phyloP scores from a whole-genome alignment of 2,329 filamentous ascomycete species.

The Emmonsiellopsis sp. region DNA sequence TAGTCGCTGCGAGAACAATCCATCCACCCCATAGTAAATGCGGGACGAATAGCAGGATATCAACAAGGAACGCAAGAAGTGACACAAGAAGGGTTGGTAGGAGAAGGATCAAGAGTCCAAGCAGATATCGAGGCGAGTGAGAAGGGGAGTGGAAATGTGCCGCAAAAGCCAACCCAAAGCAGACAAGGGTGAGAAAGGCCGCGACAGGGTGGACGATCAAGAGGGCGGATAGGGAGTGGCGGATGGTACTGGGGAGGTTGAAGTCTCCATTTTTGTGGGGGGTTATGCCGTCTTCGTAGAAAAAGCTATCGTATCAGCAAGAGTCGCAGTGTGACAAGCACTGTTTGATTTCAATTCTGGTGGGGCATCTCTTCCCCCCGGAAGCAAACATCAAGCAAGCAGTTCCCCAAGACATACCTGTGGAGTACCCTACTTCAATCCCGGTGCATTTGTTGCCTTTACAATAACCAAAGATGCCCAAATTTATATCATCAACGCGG shows the following conservation, averaged over 20 bases:
- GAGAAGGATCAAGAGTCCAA: conserved; percentile 75
- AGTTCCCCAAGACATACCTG: conserved; percentile 48
- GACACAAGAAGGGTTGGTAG: conserved; percentile 77
- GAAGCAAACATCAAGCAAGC: neutral
- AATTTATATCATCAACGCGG: conserved; percentile 64
- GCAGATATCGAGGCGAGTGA: conserved; percentile 81
- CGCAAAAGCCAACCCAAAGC: conserved; percentile 67
- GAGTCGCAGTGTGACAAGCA: neutral
- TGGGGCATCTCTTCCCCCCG: no score
- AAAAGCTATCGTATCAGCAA: neutral
- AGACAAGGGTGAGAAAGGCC: conserved; percentile 73
- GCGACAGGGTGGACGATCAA: conserved; percentile 90
- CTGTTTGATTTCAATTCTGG: no score
- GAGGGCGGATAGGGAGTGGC: conserved; percentile 70
- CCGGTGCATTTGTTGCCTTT: conserved; percentile 55
- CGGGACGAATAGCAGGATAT: conserved; percentile 88
- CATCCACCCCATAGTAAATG: conserved; percentile 92
- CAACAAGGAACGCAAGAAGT: conserved; percentile 81
- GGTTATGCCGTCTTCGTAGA: conserved; percentile 39
- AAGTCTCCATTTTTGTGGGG: conserved; percentile 43
- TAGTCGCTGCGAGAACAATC: conserved; percentile 80
- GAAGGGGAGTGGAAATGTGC: conserved; percentile 82
- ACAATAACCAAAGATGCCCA: conserved; percentile 92
- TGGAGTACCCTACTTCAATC: conserved; percentile 77
- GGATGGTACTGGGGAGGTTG: conserved; percentile 55